phyloP scores from a whole-genome alignment of 345 rosid genomes.

The Dipteronia dyeriana region DNA sequence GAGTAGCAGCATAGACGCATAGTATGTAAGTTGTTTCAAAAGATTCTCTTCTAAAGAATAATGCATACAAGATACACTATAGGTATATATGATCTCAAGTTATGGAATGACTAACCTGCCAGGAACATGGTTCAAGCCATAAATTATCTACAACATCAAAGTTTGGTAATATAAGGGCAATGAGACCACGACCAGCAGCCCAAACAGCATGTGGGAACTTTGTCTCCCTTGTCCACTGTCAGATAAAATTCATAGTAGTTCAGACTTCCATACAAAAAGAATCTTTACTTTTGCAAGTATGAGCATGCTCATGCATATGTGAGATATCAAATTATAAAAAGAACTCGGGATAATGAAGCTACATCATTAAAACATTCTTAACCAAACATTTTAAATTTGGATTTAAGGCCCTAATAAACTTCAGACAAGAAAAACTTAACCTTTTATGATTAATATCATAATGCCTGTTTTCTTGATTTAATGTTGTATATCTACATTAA shows the following conservation, averaged over 20 bases:
- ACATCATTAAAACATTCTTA: neutral
- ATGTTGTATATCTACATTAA: neutral
- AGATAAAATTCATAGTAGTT: slow-evolving; percentile 20
- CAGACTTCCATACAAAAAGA: slow-evolving; percentile 9
- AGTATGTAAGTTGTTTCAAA: neutral
- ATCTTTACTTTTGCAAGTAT: slow-evolving; percentile 1
- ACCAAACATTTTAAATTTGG: neutral
- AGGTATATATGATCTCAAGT: slow-evolving; percentile 5
- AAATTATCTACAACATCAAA: slow-evolving; percentile 79
- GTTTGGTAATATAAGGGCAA: slow-evolving; percentile 75
- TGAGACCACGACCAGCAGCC: slow-evolving; percentile 96
- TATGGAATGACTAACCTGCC: slow-evolving; percentile 59
- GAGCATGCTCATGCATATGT: neutral
- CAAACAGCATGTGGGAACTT: slow-evolving; percentile 93
- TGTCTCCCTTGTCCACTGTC: slow-evolving; percentile 85
- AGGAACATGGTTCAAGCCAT: slow-evolving; percentile 91
- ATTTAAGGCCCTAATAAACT: neutral
- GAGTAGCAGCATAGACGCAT: neutral
- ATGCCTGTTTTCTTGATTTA: neutral
- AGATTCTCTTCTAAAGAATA: neutral
- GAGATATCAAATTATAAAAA: neutral
- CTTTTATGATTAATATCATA: neutral
- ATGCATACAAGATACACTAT: neutral
- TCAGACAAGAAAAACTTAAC: neutral
- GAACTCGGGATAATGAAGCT: neutral